Percentiles rank a stretch among this genome's conserved stretches.
These are phyloP conservation scores for Mycena sanguinolenta DNA, from an alignment of 768 basidiomycete genomes.

Conservation along the genomic window DNA sequence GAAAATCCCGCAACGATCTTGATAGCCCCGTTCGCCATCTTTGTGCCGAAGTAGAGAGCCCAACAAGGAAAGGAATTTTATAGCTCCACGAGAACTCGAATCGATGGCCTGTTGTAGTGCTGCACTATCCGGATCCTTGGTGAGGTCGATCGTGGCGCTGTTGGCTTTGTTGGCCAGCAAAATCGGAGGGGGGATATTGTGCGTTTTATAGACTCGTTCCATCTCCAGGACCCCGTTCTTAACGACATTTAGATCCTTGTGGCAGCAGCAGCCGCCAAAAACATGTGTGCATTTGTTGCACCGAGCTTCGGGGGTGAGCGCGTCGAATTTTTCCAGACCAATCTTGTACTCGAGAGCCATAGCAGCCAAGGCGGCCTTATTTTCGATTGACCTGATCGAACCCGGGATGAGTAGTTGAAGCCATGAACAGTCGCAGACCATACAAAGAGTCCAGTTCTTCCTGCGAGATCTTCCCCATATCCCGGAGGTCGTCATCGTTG, in stretches of 20 bases:
- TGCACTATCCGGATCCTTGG: slow-evolving; percentile 17
- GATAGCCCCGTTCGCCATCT: slow-evolving; percentile 46
- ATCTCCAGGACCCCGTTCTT: slow-evolving; percentile 33
- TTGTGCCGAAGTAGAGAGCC: slow-evolving; percentile 45
- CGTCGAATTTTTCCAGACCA: slow-evolving; percentile 6
- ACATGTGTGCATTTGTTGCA: too few relatives aligned
- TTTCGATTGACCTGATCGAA: too few relatives aligned
- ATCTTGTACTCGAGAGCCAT: slow-evolving; percentile 7
- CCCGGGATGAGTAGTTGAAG: too few relatives aligned
- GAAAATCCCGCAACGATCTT: slow-evolving; percentile 32
- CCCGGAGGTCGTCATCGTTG: too few relatives aligned
- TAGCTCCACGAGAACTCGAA: slow-evolving; percentile 40
- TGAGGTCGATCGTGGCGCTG: too few relatives aligned
- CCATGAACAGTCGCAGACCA: too few relatives aligned
- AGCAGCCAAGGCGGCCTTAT: too few relatives aligned
- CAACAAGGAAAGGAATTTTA: slow-evolving; percentile 41
- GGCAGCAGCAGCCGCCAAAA: slow-evolving; percentile 46
- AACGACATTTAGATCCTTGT: slow-evolving; percentile 48
- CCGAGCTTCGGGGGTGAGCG: too few relatives aligned
- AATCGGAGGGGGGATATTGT: too few relatives aligned
- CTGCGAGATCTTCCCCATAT: too few relatives aligned
- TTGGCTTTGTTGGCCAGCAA: too few relatives aligned
- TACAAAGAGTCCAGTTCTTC: neutral
- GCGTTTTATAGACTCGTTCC: neutral
- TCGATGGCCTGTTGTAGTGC: slow-evolving; percentile 38